These are phyloP conservation scores for Paratinospora sagittata DNA, from an alignment of 164 flowering plant species.

Conservation along the genomic window DNA sequence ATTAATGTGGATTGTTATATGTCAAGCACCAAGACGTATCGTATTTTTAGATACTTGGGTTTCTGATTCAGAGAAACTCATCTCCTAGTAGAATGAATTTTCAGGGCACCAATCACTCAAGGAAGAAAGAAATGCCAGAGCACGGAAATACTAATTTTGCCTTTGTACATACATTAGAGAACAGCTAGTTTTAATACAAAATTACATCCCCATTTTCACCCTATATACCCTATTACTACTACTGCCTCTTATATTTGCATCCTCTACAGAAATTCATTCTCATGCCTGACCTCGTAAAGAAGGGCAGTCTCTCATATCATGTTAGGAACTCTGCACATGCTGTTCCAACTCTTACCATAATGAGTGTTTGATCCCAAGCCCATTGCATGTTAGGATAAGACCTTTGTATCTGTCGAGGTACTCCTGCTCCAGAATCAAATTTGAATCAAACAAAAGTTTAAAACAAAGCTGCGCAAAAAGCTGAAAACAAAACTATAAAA, in stretches of 20 bases:
- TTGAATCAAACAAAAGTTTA: neutral
- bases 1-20: too few species aligned
- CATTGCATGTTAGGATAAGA: constrained; percentile 90
- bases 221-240: too few species aligned
- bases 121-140: too few species aligned
- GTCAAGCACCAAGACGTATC: too few species aligned
- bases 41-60: too few species aligned
- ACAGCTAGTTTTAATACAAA: neutral
- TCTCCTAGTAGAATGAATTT: too few species aligned
- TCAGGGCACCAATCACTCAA: too few species aligned
- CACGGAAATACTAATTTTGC: too few species aligned
- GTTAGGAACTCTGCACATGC: neutral
- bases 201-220: neutral
- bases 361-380: constrained; percentile 72
- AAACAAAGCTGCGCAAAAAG: neutral
- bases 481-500: neutral
- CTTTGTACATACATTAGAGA: neutral
- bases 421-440: constrained; percentile 44
- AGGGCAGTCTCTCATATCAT: neutral
- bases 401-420: constrained; percentile 75
- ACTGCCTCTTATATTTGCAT: too few species aligned
- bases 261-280: neutral
- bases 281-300: too few species aligned
- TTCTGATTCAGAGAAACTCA: neutral
- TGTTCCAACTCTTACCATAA: constrained; percentile 39